Percentiles rank a stretch among this genome's conserved stretches.
These are phyloP conservation scores for Geotrichum aggregatum DNA, from an alignment of 1,139 yeast genomes.

Conservation along the genomic window DNA sequence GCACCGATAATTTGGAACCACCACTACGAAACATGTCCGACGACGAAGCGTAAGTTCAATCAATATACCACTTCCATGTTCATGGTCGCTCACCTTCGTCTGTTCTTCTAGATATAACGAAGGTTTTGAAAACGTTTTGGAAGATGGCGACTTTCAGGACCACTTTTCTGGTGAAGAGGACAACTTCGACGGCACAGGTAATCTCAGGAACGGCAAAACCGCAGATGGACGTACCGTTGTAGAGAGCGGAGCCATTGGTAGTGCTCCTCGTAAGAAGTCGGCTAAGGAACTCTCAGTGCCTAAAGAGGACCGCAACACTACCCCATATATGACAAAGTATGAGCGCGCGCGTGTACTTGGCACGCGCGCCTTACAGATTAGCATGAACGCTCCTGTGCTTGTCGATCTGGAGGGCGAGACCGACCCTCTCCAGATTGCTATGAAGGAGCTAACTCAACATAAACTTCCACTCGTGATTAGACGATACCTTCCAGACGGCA, in stretches of 20 bases:
- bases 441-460: constrained; percentile 92
- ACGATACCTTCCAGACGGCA: constrained; percentile 94
- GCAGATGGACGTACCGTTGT: constrained; percentile 73
- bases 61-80: too few relatives aligned
- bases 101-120: constrained; percentile 61
- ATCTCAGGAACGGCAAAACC: constrained; percentile 41
- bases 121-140: constrained; percentile 66
- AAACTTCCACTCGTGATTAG: constrained; percentile 93
- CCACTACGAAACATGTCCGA: constrained; percentile 2
- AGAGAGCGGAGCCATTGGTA: constrained; percentile 52
- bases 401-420: constrained; percentile 98
- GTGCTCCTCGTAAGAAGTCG: constrained; percentile 56
- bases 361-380: constrained; percentile 91
- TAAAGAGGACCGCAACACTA: constrained; percentile 81
- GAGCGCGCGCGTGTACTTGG: constrained; percentile 96
- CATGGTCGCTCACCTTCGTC: too few relatives aligned
- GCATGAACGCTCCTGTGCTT: constrained; percentile 96
- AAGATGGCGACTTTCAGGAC: constrained; percentile 64
- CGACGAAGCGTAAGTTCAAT: constrained; percentile 1
- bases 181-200: constrained; percentile 47
- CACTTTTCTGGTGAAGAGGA: constrained; percentile 67
- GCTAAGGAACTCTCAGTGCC: constrained; percentile 83
- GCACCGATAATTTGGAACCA: not conserved
- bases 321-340: constrained; percentile 98
- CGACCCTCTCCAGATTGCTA: constrained; percentile 96